Evolutionary conservation across 2,329 filamentous ascomycete species (phyloP).

Genomic region (Beauveria bassiana): DNA sequence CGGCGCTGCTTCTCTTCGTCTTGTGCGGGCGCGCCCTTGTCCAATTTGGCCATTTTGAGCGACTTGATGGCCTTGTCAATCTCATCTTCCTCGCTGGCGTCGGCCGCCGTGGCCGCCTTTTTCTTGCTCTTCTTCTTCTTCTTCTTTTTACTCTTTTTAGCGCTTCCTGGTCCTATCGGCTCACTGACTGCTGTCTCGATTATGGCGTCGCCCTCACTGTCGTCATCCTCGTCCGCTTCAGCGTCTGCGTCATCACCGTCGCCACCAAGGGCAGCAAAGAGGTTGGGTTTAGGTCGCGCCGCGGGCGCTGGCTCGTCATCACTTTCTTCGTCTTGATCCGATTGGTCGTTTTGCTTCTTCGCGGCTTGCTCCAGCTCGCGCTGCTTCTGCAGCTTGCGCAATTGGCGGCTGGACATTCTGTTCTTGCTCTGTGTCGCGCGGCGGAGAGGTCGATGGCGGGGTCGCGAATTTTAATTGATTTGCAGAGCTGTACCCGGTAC

Average conservation of each 20-base stretch:
- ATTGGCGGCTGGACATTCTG: constrained; percentile 43
- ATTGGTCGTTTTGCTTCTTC: constrained; percentile 11
- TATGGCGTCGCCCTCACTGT: constrained; percentile 13
- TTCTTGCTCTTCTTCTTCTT: constrained; percentile 31
- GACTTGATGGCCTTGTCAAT: constrained; percentile 48
- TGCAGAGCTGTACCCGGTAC: background rate
- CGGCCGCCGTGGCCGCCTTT: constrained; percentile 19
- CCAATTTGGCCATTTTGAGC: constrained; percentile 30
- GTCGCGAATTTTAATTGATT: background rate
- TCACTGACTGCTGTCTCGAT: constrained; percentile 26
- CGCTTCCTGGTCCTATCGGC: constrained; percentile 11
- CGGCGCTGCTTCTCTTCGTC: constrained; percentile 9
- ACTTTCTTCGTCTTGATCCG: constrained; percentile 24
- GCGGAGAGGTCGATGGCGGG: constrained; percentile 1
- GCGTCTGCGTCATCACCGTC: constrained; percentile 34
- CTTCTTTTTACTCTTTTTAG: constrained; percentile 29
- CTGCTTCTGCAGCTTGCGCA: constrained; percentile 45
- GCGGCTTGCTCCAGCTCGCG: constrained; percentile 32
- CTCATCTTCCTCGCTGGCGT: constrained; percentile 36
- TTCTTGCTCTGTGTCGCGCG: constrained; percentile 3
- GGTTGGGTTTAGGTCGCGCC: constrained; percentile 31
- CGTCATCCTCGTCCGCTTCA: constrained; percentile 25
- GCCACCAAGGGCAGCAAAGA: constrained; percentile 46
- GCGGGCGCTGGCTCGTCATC: constrained; percentile 24
- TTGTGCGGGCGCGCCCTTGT: background rate